Evolutionary conservation across 75 land plant species (phyloP).

Genomic region (Selaginella tamariscina): DNA sequence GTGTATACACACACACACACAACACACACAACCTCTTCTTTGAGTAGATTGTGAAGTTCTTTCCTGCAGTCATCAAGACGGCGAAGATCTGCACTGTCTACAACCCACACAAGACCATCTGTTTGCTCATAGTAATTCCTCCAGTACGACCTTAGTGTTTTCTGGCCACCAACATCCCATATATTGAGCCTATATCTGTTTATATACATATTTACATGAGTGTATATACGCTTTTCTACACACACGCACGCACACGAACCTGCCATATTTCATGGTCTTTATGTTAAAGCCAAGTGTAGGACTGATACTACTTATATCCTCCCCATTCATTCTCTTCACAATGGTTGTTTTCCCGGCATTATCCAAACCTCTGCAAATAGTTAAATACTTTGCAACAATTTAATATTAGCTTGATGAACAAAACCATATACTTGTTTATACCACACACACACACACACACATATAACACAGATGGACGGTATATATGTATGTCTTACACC

Average conservation of each 20-base stretch:
- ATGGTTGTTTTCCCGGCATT: constrained; percentile 98
- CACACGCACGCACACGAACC: neutral
- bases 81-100: constrained; percentile 89
- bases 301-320: constrained; percentile 89
- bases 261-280: constrained; percentile 80
- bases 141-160: constrained; percentile 88
- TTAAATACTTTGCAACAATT: no score
- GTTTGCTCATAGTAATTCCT: constrained; percentile 98
- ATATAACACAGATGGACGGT: no score
- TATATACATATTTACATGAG: neutral
- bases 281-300: constrained; percentile 98
- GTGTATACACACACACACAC: neutral
- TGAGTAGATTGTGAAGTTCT: constrained; percentile 83
- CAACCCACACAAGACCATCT: constrained; percentile 97
- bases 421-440: no score
- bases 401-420: no score
- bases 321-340: constrained; percentile 87
- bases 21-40: constrained; percentile 66
- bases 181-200: constrained; percentile 58
- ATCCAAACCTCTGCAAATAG: constrained; percentile 94
- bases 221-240: no score
- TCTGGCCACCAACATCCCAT: constrained; percentile 98
- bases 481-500: no score
- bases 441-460: no score
- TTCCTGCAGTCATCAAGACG: constrained; percentile 74